A percentile compares a stretch with the other conserved stretches of the same genome.
Evolutionary conservation across 2,329 filamentous ascomycete genomes (phyloP).

Genomic region (Aspergillus pseudoviridinutans): DNA sequence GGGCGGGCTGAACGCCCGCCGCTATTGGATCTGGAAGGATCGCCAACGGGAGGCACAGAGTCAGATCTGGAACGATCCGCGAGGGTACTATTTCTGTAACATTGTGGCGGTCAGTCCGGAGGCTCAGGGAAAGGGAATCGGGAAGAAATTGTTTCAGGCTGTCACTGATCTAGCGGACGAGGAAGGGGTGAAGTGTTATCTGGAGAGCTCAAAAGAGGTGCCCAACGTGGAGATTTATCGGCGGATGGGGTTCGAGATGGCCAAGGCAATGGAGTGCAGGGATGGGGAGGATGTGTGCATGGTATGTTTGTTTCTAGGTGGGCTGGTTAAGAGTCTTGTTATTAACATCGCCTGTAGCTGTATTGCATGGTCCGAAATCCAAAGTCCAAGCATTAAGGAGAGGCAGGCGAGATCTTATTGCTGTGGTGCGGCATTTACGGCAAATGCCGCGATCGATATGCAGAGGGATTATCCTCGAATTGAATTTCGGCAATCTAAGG

Average conservation of each 20-base stretch:
- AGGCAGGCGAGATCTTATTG: background rate
- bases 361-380: constrained; percentile 27
- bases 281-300: constrained; percentile 57
- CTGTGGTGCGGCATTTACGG: background rate
- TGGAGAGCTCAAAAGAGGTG: constrained; percentile 64
- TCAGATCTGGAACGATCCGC: constrained; percentile 61
- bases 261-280: constrained; percentile 63
- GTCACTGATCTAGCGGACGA: constrained; percentile 62
- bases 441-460: background rate
- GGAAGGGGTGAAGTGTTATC: constrained; percentile 63
- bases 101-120: constrained; percentile 69
- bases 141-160: constrained; percentile 59
- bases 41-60: constrained; percentile 61
- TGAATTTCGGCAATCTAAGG: background rate
- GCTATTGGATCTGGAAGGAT: constrained; percentile 74
- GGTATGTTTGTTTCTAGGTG: constrained; percentile 28
- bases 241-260: constrained; percentile 63
- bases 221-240: constrained; percentile 71
- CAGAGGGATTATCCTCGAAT: background rate
- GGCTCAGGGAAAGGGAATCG: constrained; percentile 63
- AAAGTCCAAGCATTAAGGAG: constrained; percentile 2
- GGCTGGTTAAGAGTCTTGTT: background rate
- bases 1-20: constrained; percentile 61
- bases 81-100: constrained; percentile 75
- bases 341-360: constrained; percentile 12